Base-by-base conservation (phyloP, 345 rosid genomes). In the Psidium friedrichsthalianum region DNA sequence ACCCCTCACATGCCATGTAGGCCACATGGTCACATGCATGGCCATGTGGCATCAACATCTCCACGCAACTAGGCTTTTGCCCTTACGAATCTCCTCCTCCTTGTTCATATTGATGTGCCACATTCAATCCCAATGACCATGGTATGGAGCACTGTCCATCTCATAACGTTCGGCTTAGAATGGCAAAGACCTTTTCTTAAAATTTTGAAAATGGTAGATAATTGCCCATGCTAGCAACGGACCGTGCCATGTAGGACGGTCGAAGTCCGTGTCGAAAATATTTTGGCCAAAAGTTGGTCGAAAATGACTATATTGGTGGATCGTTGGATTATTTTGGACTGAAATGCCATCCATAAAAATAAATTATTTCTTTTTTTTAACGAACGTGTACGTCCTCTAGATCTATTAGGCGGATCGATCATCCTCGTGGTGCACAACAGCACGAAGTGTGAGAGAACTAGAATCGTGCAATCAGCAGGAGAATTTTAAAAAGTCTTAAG, bases 1-100 rank as follows among this genome's bases (percentile, higher is more conserved):
- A 76, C 86, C 74, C 57, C 74, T 86, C 90, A 84, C 90, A 85
- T 87, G 87, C 78, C 51, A 36, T 20, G 74, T 42, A 25, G 90
- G 90, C 14, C 85, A 86, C 88, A 84, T 85, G 22, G 32, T 86
- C 91, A 87, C 90, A 86, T 86, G 93, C 86, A 82, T 51, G 53
- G 58, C 64, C 84, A 82, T 56, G 86, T 80, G 58, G 56, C 49
- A 55, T 57, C 61, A 40, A 9, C 74, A 53, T 56, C 69, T 40
- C 85, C 85, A 10, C 85, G 47, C 24, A 36, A 36, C 42, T 9
- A 9, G 25, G 80, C 21, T 25, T 51, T 51, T 69, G 18, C 4
- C 80, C 14, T 18, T 69, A 3, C 80, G 20, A 32, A 32, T 69
- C 80, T 36, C 83, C 42, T 2, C 57, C 58, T 82, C 58, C 47